These are phyloP conservation scores for Kitagawia praeruptora DNA, from an alignment of 129 eudicot genomes.

Conservation along the genomic window DNA sequence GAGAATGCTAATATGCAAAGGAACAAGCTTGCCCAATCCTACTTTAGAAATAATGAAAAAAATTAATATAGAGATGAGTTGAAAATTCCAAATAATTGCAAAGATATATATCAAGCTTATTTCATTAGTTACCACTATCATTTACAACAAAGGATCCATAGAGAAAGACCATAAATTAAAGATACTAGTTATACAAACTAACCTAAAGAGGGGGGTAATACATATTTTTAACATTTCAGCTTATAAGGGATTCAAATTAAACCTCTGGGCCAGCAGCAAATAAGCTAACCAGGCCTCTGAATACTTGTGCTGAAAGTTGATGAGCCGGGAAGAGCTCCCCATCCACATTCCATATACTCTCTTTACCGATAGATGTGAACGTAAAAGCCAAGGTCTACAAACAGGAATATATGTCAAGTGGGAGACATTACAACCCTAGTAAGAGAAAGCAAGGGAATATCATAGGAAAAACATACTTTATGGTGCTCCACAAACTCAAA, in stretches of 20 bases:
- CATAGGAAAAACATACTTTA: conserved; percentile 37
- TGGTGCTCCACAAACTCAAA: conserved; percentile 90
- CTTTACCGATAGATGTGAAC: conserved; percentile 75
- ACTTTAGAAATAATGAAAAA: too few species aligned
- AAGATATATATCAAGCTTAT: neutral
- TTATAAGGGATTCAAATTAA: conserved; percentile 13
- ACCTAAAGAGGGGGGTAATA: neutral
- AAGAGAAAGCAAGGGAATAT: neutral
- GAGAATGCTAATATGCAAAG: neutral
- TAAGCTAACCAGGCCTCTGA: conserved; percentile 77
- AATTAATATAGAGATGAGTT: neutral
- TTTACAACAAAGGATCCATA: neutral
- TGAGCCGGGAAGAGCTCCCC: conserved; percentile 85
- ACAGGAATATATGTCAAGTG: conserved; percentile 6
- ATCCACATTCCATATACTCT: conserved; percentile 92
- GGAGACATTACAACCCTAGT: neutral
- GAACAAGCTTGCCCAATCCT: neutral
- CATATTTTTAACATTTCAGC: neutral
- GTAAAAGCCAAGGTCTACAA: conserved; percentile 80
- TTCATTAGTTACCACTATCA: neutral
- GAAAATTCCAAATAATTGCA: neutral
- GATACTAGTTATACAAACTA: conserved; percentile 14
- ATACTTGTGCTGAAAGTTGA: conserved; percentile 90
- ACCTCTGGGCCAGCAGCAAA: conserved; percentile 88
- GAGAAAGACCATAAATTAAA: neutral